Evolutionary conservation across 202 grass and related monocot species (phyloP), one percentile per base, ranked within the genome.

Genomic region (Musa balbisiana): DNA sequence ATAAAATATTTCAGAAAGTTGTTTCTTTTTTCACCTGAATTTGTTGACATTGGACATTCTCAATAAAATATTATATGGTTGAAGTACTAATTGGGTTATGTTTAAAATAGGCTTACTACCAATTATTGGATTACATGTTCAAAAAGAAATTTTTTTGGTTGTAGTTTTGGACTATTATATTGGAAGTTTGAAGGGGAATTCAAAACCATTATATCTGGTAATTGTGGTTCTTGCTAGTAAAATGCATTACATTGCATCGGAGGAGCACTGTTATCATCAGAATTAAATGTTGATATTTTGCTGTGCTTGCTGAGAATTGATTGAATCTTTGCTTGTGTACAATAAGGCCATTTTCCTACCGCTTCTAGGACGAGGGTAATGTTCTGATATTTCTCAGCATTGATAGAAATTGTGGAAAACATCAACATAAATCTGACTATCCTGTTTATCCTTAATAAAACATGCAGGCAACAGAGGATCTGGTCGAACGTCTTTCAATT

Each of bases 401-500:
- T 20, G 29, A 19, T 33, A 9, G 67, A 51, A 69, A 13, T 49
- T 1, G 33, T 20, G 4, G 8, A 13, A 49, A 68, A 19, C 67
- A 22, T 70, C 10, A 70, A 12, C 67, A 17, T 70, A 2, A 16
- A 19, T 21, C 19, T 25, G 67, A 70, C 25, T 69, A 17, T 24
- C 20, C n/a, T 24, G 11, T 24, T 21, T 64, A 12, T 64, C n/a
- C 2, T 12, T 60, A 2, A 65, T 65, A 9, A 53, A 43, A 49
- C 21, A 8, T 75, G 22, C 73, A 75, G 73, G 73, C 3, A 75
- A 49, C 54, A 59, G 73, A 60, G 73, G 73, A 60, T 62, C 73
- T 75, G 53, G 73, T 75, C 73, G 73, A 43, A 75, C 73, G 2
- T 53, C 73, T 20, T 55, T 75, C 25, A 58, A 33, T 55, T 75